These are phyloP conservation scores for Apiotrichum sp. DNA, from an alignment of 1,284 basidiomycete species.

Conservation along the genomic window DNA sequence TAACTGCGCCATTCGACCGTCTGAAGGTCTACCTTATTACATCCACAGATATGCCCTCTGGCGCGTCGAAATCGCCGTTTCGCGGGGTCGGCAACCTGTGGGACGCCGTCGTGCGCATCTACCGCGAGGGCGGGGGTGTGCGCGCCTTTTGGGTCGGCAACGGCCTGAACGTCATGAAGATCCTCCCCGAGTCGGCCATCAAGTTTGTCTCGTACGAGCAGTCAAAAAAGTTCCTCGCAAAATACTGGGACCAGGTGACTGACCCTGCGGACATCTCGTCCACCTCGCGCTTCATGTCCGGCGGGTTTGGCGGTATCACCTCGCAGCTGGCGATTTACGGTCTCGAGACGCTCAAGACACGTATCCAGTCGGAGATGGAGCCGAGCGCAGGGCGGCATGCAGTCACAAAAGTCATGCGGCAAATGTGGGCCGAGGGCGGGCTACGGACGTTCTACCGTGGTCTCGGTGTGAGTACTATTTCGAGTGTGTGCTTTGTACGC, in stretches of 20 bases:
- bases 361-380: slow-evolving; percentile 81
- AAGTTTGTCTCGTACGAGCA: slow-evolving; percentile 97
- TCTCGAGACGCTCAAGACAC: slow-evolving; percentile 58
- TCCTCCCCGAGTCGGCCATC: slow-evolving; percentile 95
- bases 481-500: neutral
- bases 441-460: slow-evolving; percentile 85
- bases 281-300: slow-evolving; percentile 84
- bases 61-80: slow-evolving; percentile 36
- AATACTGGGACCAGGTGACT: slow-evolving; percentile 83
- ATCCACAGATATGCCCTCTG: slow-evolving; percentile 42
- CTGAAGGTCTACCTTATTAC: slow-evolving; percentile 97
- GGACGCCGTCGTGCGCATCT: slow-evolving; percentile 70
- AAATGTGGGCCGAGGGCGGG: slow-evolving; percentile 72
- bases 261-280: slow-evolving; percentile 87
- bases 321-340: slow-evolving; percentile 68
- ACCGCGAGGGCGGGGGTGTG: slow-evolving; percentile 73
- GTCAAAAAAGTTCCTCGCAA: slow-evolving; percentile 87
- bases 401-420: slow-evolving; percentile 56
- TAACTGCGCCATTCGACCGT: slow-evolving; percentile 96
- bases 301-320: slow-evolving; percentile 88
- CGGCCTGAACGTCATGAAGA: slow-evolving; percentile 63
- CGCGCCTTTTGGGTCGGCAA: slow-evolving; percentile 83
- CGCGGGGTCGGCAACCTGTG: slow-evolving; percentile 53
- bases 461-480: slow-evolving; percentile 59
- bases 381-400: slow-evolving; percentile 56